phyloP scores from a whole-genome alignment of 148 eudicot genomes.

The Vaccinium corymbosum region DNA sequence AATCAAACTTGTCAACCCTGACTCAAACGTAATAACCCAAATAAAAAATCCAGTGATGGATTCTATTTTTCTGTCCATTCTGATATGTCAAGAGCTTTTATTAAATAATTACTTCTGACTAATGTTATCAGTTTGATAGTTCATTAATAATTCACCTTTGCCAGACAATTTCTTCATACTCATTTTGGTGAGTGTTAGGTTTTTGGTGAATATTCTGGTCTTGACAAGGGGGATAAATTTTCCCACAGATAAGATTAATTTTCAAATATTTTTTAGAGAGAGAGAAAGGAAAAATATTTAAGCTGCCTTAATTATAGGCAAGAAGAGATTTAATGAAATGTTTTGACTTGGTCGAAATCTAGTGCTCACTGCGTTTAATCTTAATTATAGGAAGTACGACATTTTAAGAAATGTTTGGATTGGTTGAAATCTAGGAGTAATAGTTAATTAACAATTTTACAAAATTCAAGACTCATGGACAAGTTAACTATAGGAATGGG shows the following conservation, averaged over 20 bases:
- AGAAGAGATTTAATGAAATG: neutral
- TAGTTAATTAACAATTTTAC: neutral
- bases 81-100: neutral
- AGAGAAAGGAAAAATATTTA: neutral
- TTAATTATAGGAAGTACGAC: neutral
- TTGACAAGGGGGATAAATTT: neutral
- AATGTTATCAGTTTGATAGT: neutral
- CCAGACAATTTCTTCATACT: neutral
- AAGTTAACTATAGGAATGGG: neutral
- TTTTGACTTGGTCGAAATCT: neutral
- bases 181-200: neutral
- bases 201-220: neutral
- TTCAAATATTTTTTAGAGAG: neutral
- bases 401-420: neutral
- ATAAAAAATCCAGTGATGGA: neutral
- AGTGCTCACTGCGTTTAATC: neutral
- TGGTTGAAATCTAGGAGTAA: neutral
- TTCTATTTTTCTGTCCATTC: neutral
- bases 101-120: neutral
- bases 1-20: neutral
- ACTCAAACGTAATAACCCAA: neutral
- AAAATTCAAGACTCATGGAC: neutral
- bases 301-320: neutral
- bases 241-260: neutral
- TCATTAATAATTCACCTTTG: neutral